phyloP scores from a whole-genome alignment of 2,329 filamentous ascomycete species.

The Penicillium fuscoglaucum region DNA sequence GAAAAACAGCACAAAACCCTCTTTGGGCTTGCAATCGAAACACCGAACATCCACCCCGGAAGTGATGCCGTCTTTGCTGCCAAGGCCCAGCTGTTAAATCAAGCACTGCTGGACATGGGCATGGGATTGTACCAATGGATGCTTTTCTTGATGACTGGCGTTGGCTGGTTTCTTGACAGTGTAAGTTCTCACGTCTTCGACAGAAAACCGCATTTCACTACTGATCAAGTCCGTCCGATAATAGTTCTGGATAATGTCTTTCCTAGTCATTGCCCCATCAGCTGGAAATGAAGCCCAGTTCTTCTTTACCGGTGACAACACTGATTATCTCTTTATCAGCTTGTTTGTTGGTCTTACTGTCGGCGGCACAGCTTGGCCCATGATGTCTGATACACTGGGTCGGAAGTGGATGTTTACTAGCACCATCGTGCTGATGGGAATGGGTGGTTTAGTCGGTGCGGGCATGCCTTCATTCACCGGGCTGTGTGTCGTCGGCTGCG shows the following conservation, averaged over 20 bases:
- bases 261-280: slow-evolving; percentile 20
- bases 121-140: slow-evolving; percentile 27
- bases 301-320: slow-evolving; percentile 19
- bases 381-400: slow-evolving; percentile 23
- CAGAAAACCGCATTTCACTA: neutral
- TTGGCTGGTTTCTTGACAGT: slow-evolving; percentile 26
- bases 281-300: slow-evolving; percentile 23
- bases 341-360: slow-evolving; percentile 17
- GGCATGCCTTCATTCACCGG: slow-evolving; percentile 24
- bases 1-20: slow-evolving; percentile 5
- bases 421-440: slow-evolving; percentile 21
- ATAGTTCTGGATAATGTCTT: slow-evolving; percentile 26
- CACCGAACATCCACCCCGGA: slow-evolving; percentile 5
- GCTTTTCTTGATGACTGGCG: slow-evolving; percentile 20
- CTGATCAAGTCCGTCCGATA: neutral
- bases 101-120: slow-evolving; percentile 22
- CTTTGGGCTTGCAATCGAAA: neutral
- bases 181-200: slow-evolving; percentile 8
- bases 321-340: slow-evolving; percentile 18
- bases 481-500: slow-evolving; percentile 28
- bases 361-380: slow-evolving; percentile 20
- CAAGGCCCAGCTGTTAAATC: slow-evolving; percentile 19
- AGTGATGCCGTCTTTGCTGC: slow-evolving; percentile 12
- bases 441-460: slow-evolving; percentile 23
- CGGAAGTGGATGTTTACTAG: slow-evolving; percentile 24